These are phyloP conservation scores for Fusarium begoniae DNA, from an alignment of 2,329 filamentous ascomycete genomes.

Conservation along the genomic window DNA sequence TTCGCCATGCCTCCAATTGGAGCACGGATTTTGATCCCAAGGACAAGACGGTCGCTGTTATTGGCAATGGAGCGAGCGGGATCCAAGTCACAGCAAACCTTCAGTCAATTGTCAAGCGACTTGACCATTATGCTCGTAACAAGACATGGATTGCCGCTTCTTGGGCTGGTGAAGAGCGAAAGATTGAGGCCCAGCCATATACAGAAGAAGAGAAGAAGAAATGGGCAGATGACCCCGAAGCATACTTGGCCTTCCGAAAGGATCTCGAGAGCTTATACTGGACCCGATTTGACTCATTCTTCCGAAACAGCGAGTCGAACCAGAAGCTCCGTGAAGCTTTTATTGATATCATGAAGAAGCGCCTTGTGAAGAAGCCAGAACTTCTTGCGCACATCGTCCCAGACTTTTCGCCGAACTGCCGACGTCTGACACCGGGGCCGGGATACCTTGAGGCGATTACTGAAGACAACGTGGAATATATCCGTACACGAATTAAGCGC, in stretches of 20 bases:
- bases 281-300: conserved; percentile 62
- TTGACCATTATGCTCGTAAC: conserved; percentile 73
- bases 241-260: conserved; percentile 69
- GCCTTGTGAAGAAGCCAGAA: conserved; percentile 63
- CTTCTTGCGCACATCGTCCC: conserved; percentile 66
- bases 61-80: conserved; percentile 71
- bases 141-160: conserved; percentile 74
- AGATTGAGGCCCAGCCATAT: conserved; percentile 65
- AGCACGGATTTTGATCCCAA: conserved; percentile 58
- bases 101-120: conserved; percentile 56
- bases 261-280: conserved; percentile 69
- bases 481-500: conserved; percentile 63
- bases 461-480: conserved; percentile 69
- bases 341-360: conserved; percentile 59
- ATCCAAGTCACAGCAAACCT: conserved; percentile 66
- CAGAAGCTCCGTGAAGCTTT: conserved; percentile 56
- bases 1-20: conserved; percentile 72
- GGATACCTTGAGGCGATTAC: conserved; percentile 73
- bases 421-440: conserved; percentile 71
- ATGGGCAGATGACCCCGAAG: conserved; percentile 65
- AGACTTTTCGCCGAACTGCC: conserved; percentile 71
- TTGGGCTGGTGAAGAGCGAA: conserved; percentile 65
- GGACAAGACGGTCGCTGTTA: conserved; percentile 64
- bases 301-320: conserved; percentile 63
- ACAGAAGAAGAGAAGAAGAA: conserved; percentile 63